A percentile compares a stretch with the other conserved stretches of the same genome.
phyloP scores from a whole-genome alignment of 805 yeast species.

The Peterozyma xylosa region DNA sequence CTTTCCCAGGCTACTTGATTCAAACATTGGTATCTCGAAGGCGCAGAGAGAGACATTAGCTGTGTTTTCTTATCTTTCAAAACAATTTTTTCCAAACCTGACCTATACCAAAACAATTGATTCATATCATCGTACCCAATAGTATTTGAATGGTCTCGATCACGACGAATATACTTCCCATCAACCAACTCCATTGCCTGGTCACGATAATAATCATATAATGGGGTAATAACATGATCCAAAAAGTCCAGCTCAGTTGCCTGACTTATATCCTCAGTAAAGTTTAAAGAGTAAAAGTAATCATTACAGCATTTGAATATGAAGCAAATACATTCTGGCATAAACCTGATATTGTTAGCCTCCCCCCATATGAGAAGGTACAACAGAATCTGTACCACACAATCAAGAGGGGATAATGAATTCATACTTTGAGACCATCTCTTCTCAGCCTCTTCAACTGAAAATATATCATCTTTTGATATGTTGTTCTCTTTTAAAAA shows the following conservation, averaged over 20 bases:
- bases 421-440: constrained; percentile 49
- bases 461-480: not conserved
- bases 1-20: constrained; percentile 57
- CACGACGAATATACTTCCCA: constrained; percentile 37
- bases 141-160: constrained; percentile 57
- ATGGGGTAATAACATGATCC: constrained; percentile 67
- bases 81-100: constrained; percentile 54
- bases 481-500: constrained; percentile 7
- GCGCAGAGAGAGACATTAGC: constrained; percentile 45
- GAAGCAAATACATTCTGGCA: constrained; percentile 87
- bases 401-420: constrained; percentile 40
- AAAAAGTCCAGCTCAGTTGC: constrained; percentile 35
- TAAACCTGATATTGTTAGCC: constrained; percentile 75
- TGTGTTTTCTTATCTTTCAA: constrained; percentile 33
- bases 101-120: constrained; percentile 78
- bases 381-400: constrained; percentile 56
- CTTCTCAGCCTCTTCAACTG: constrained; percentile 35
- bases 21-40: constrained; percentile 48
- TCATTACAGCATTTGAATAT: constrained; percentile 77
- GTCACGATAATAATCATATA: constrained; percentile 53
- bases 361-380: constrained; percentile 86
- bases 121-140: constrained; percentile 90
- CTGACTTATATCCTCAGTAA: constrained; percentile 21
- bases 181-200: constrained; percentile 40
- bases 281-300: constrained; percentile 43